A percentile compares a stretch with the other conserved stretches of the same genome.
Conservation (phyloP, 2,329 filamentous ascomycete genomes). For the Colletotrichum sp. region DNA sequence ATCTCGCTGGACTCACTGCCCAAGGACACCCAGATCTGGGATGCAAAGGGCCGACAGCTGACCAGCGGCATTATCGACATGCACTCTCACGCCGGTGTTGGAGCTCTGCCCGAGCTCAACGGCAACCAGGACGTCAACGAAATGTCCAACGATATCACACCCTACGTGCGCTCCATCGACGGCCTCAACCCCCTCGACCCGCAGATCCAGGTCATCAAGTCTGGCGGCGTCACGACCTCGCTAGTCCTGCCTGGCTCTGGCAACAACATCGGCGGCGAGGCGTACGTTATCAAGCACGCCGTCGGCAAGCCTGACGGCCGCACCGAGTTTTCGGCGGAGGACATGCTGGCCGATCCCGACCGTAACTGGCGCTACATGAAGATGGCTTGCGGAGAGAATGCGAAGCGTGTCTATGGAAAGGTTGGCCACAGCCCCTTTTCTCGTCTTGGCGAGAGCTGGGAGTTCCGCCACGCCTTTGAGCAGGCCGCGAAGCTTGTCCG, state of each 20-base stretch:
- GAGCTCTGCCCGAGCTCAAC: constrained; percentile 57
- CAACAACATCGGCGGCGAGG: constrained; percentile 78
- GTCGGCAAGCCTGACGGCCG: constrained; percentile 65
- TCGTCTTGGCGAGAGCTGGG: constrained; percentile 72
- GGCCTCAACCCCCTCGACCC: constrained; percentile 67
- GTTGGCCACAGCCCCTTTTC: constrained; percentile 62
- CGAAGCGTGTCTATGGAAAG: constrained; percentile 66
- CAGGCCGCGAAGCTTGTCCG: constrained; percentile 61
- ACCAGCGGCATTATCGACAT: constrained; percentile 75
- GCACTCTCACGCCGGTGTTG: constrained; percentile 71
- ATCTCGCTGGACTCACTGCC: constrained; percentile 50
- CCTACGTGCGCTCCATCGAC: constrained; percentile 72
- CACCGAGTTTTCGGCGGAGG: constrained; percentile 64
- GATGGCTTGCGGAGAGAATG: constrained; percentile 78
- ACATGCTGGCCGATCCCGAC: constrained; percentile 71
- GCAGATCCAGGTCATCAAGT: constrained; percentile 73
- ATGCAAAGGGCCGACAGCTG: constrained; percentile 65
- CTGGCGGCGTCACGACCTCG: constrained; percentile 73
- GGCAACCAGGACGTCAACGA: constrained; percentile 69
- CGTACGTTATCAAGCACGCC: constrained; percentile 72
- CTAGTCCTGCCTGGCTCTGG: constrained; percentile 70
- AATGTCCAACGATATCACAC: constrained; percentile 67
- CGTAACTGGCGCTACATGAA: constrained; percentile 74
- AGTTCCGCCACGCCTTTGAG: constrained; percentile 72
- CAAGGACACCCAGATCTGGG: constrained; percentile 54